These are phyloP conservation scores for Blastocystis sp. DNA, from an alignment of 352 stramenopile species.

Conservation along the genomic window DNA sequence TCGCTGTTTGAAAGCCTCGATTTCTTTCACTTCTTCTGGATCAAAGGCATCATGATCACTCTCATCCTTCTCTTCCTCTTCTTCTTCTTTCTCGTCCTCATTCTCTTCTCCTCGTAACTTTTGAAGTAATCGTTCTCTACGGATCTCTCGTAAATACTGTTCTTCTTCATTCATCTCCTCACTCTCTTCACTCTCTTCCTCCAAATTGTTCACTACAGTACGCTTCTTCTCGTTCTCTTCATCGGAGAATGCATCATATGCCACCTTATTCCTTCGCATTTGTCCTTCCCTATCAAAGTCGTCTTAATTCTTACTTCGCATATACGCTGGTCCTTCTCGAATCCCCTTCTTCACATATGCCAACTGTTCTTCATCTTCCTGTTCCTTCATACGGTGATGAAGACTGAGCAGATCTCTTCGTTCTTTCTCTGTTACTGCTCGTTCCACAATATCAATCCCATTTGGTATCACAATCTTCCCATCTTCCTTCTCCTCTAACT, in stretches of 20 bases:
- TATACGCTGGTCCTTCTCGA: conserved; percentile 15
- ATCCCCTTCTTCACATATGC: conserved; percentile 31
- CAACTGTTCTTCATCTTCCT: conserved; percentile 12
- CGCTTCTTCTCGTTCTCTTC: not conserved
- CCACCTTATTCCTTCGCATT: conserved; percentile 23
- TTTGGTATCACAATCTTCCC: not conserved
- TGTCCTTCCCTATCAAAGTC: not conserved
- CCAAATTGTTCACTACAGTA: not conserved
- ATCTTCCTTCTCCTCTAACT: not conserved
- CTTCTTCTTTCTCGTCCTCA: conserved; percentile 28
- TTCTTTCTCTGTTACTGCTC: conserved; percentile 12
- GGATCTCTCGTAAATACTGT: conserved; percentile 38
- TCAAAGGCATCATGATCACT: not conserved
- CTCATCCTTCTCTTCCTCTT: conserved; percentile 5
- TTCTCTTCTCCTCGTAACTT: not conserved
- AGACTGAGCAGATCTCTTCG: not conserved
- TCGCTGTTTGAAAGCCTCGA: not conserved
- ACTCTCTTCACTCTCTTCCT: not conserved
- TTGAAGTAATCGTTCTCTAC: not conserved
- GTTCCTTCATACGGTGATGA: conserved; percentile 37
- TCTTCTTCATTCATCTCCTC: conserved; percentile 40
- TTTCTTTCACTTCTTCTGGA: conserved; percentile 3
- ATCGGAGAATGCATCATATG: conserved; percentile 44
- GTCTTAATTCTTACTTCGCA: not conserved
- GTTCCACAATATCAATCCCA: conserved; percentile 45